Evolutionary conservation across 2,329 filamentous ascomycete species (phyloP).

Genomic region (Alternaria brassicicola): DNA sequence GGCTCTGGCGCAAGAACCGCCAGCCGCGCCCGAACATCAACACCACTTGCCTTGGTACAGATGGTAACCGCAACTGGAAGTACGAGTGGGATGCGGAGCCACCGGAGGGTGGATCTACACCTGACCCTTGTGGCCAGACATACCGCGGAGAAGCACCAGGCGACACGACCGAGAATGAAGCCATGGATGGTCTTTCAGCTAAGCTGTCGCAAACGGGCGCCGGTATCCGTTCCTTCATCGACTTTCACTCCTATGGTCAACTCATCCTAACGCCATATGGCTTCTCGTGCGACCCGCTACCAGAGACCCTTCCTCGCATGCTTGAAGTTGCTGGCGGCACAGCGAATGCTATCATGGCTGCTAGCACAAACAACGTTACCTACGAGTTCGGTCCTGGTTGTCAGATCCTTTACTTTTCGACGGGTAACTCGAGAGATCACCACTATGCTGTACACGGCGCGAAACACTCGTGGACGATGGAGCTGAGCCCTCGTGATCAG

Average conservation of each 20-base stretch:
- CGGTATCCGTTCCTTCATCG: conserved; percentile 66
- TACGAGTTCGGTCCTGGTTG: conserved; percentile 58
- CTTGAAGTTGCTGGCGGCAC: conserved; percentile 43
- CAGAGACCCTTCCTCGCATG: conserved; percentile 57
- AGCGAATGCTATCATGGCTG: conserved; percentile 57
- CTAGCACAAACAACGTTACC: conserved; percentile 36
- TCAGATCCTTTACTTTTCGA: conserved; percentile 64
- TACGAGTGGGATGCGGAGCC: conserved; percentile 40
- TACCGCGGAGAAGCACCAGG: conserved; percentile 42
- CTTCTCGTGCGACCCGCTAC: conserved; percentile 43
- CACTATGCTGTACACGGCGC: conserved; percentile 50
- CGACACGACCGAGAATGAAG: conserved; percentile 42
- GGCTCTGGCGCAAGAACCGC: conserved; percentile 47
- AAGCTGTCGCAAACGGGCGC: conserved; percentile 47
- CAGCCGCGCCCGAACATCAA: conserved; percentile 37
- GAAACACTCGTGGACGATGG: conserved; percentile 54
- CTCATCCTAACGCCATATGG: conserved; percentile 65
- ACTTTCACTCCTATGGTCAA: conserved; percentile 69
- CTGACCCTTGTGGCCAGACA: conserved; percentile 40
- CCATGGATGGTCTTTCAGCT: conserved; percentile 54
- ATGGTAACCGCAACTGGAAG: conserved; percentile 47
- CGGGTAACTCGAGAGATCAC: conserved; percentile 53
- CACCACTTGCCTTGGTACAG: conserved; percentile 38
- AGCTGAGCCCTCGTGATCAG: conserved; percentile 52
- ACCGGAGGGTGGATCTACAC: conserved; percentile 32